Conservation (phyloP, 129 eudicot species). For the Flaveria robusta region DNA sequence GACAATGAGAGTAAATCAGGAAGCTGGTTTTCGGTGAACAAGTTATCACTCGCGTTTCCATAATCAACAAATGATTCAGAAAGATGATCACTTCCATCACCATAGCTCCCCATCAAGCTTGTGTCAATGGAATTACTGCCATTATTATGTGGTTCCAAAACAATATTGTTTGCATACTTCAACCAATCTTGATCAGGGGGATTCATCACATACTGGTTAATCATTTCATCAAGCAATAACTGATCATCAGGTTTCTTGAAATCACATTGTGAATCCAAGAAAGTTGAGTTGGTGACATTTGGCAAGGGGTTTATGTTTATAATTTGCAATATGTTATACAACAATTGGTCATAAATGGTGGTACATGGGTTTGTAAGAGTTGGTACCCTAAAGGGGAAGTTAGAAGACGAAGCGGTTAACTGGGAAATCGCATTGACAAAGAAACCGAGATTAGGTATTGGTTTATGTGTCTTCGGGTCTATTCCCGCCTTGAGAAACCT, state of each 20-base stretch:
- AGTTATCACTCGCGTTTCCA: slow-evolving; percentile 18
- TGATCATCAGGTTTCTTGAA: slow-evolving; percentile 26
- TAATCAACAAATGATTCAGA: slow-evolving; percentile 3
- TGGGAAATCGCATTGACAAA: slow-evolving; percentile 29
- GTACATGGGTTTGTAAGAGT: slow-evolving; percentile 23
- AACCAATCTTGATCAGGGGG: slow-evolving; percentile 34
- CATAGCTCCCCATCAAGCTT: slow-evolving; percentile 31
- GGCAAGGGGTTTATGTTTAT: slow-evolving; percentile 38
- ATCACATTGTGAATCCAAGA: slow-evolving; percentile 25
- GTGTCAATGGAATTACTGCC: slow-evolving; percentile 15
- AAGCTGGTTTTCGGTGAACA: slow-evolving; percentile 37
- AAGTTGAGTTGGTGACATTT: slow-evolving; percentile 23
- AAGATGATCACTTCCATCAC: slow-evolving; percentile 22
- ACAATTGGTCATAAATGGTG: slow-evolving; percentile 34
- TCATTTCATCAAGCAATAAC: slow-evolving; percentile 23
- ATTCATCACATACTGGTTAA: slow-evolving; percentile 26
- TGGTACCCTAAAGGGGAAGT: slow-evolving; percentile 20
- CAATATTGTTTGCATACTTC: slow-evolving; percentile 23
- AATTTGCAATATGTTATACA: slow-evolving; percentile 37
- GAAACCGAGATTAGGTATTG: slow-evolving; percentile 30
- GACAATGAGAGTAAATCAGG: slow-evolving; percentile 38
- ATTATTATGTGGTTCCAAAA: slow-evolving; percentile 11
- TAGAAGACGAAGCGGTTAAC: slow-evolving; percentile 19
- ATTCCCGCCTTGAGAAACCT: slow-evolving; percentile 46
- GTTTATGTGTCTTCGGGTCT: slow-evolving; percentile 46